Evolutionary conservation across 305 asterid species (phyloP).

Genomic region (Fraxinus nigra): DNA sequence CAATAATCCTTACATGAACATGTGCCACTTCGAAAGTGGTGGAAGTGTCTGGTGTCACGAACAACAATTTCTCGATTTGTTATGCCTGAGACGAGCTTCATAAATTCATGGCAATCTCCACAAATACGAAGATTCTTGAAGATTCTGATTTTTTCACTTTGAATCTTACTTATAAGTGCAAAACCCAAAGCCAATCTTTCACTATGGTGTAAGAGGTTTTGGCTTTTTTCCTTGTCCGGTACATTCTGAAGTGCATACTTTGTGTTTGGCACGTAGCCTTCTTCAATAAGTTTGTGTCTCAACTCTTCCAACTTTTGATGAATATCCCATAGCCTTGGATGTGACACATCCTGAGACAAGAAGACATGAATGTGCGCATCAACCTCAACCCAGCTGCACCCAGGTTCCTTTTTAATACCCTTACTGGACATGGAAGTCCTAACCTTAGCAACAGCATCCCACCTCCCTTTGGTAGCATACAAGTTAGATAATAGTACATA

Average conservation of each 20-base stretch:
- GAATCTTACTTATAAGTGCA: constrained; percentile 51
- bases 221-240: constrained; percentile 48
- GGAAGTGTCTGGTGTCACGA: constrained; percentile 66
- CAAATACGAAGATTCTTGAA: constrained; percentile 83
- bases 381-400: constrained; percentile 81
- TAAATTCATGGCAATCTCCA: constrained; percentile 87
- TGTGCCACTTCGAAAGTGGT: constrained; percentile 57
- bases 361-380: constrained; percentile 65
- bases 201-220: constrained; percentile 67
- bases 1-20: constrained; percentile 86
- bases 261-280: constrained; percentile 63
- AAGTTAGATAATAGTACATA: constrained; percentile 70
- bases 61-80: constrained; percentile 55
- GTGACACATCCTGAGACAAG: constrained; percentile 68
- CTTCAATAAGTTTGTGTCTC: constrained; percentile 31
- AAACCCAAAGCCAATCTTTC: constrained; percentile 85
- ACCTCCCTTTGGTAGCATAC: constrained; percentile 60
- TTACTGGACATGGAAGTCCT: constrained; percentile 54
- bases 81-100: constrained; percentile 58
- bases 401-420: constrained; percentile 83
- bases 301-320: constrained; percentile 58
- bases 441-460: constrained; percentile 66
- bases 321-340: constrained; percentile 57
- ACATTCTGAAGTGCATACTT: constrained; percentile 56
- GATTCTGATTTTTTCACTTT: constrained; percentile 48